phyloP scores from a whole-genome alignment of 495 filamentous ascomycete species.

The Penicillium lagena region DNA sequence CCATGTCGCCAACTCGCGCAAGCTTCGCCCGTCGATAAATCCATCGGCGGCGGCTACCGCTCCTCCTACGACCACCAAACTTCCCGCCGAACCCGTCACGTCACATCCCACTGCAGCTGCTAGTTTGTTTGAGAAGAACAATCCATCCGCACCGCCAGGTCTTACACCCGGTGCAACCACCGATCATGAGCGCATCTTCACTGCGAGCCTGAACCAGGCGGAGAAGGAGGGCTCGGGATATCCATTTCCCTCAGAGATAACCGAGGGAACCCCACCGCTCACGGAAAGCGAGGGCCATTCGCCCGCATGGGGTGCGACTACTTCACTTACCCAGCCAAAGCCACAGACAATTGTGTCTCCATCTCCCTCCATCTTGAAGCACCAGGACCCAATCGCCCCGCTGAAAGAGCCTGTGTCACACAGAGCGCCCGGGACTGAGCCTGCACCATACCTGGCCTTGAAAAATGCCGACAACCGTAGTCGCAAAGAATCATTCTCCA shows the following conservation, averaged over 20 bases:
- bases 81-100: constrained; percentile 15
- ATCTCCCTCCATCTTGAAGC: constrained; percentile 64
- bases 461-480: constrained; percentile 9
- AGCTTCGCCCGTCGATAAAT: constrained; percentile 10
- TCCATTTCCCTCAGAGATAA: constrained; percentile 22
- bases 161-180: constrained; percentile 54
- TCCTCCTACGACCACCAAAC: constrained; percentile 28
- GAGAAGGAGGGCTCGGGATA: constrained; percentile 24
- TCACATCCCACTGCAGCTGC: constrained; percentile 29
- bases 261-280: constrained; percentile 17
- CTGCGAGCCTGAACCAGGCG: constrained; percentile 23
- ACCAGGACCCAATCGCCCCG: constrained; percentile 44
- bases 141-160: constrained; percentile 31
- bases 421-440: constrained; percentile 17
- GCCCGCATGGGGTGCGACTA: constrained; percentile 60
- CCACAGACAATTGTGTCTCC: constrained; percentile 62
- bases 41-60: not conserved
- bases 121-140: constrained; percentile 33
- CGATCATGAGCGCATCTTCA: constrained; percentile 57
- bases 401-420: constrained; percentile 12
- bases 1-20: constrained; percentile 26
- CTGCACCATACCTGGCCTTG: constrained; percentile 1
- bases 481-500: constrained; percentile 57
- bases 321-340: constrained; percentile 64
- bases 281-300: constrained; percentile 39